These are phyloP conservation scores for Cutaneotrichosporon spelunceum DNA, from an alignment of 1,284 basidiomycete species.

Conservation along the genomic window DNA sequence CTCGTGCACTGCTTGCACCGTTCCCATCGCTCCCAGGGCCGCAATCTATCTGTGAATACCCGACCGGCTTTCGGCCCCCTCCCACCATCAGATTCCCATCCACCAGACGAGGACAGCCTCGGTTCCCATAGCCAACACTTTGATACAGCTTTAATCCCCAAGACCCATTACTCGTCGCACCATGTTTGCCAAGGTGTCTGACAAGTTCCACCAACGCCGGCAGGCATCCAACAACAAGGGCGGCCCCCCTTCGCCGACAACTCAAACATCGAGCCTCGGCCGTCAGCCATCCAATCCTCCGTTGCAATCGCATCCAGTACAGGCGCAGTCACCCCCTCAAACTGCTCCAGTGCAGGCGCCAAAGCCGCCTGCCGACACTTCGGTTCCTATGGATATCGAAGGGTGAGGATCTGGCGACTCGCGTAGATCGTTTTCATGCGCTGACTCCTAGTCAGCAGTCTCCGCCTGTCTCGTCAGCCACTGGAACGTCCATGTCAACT, in stretches of 20 bases:
- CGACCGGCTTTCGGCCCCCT: background rate
- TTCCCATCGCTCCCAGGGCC: background rate
- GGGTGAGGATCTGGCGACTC: constrained; percentile 21
- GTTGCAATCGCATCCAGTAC: constrained; percentile 10
- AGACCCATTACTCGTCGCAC: background rate
- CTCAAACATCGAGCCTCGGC: background rate
- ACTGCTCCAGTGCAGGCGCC: background rate
- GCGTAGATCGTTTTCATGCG: background rate
- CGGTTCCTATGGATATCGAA: constrained; percentile 34
- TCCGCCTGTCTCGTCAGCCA: background rate
- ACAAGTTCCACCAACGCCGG: constrained; percentile 46
- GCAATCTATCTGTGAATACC: constrained; percentile 1
- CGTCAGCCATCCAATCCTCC: constrained; percentile 2
- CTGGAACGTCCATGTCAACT: background rate
- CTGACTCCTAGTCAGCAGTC: background rate
- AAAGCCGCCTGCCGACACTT: constrained; percentile 4
- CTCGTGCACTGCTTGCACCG: background rate
- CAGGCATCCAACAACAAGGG: constrained; percentile 31
- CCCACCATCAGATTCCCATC: background rate
- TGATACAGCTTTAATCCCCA: background rate
- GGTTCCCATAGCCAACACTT: background rate
- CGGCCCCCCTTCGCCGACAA: constrained; percentile 11
- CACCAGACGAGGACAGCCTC: background rate
- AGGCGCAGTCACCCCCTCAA: background rate
- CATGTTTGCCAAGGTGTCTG: constrained; percentile 49